Conservation (phyloP, 2,329 filamentous ascomycete genomes). For the Blastomyces emzantsi region DNA sequence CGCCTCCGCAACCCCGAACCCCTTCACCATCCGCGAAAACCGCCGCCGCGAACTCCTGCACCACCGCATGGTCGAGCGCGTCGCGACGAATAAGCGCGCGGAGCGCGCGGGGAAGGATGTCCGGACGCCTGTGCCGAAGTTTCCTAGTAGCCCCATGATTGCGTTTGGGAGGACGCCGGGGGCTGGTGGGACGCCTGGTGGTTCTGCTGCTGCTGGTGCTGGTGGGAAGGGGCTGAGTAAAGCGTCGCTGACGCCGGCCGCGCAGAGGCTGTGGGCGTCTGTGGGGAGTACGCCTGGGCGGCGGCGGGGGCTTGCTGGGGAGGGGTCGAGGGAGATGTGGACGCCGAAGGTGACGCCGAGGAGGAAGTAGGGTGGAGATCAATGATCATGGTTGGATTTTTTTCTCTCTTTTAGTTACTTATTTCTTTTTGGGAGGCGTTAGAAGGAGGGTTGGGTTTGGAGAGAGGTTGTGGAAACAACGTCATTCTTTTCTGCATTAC, state of each 20-base stretch:
- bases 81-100: constrained; percentile 61
- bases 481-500: neutral
- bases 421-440: neutral
- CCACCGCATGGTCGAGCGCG: constrained; percentile 76
- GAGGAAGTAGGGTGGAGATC: constrained; percentile 17
- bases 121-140: constrained; percentile 39
- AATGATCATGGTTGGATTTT: no score
- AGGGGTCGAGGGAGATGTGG: constrained; percentile 31
- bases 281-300: constrained; percentile 30
- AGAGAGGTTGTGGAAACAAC: neutral
- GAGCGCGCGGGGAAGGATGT: constrained; percentile 52
- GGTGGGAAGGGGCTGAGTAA: constrained; percentile 14
- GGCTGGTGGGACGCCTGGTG: constrained; percentile 22
- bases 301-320: constrained; percentile 12
- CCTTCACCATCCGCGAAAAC: constrained; percentile 69
- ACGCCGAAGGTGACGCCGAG: constrained; percentile 21
- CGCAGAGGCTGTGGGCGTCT: constrained; percentile 33
- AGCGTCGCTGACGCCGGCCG: constrained; percentile 37
- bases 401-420: no score
- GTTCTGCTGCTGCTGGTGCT: neutral
- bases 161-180: constrained; percentile 19
- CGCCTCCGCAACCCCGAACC: constrained; percentile 52
- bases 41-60: constrained; percentile 72
- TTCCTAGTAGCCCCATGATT: constrained; percentile 33
- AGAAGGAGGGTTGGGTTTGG: neutral